A percentile compares a stretch with the other conserved stretches of the same genome.
These are phyloP conservation scores for Arachnopeziza araneosa DNA, from an alignment of 2,329 filamentous ascomycete genomes.

Conservation along the genomic window DNA sequence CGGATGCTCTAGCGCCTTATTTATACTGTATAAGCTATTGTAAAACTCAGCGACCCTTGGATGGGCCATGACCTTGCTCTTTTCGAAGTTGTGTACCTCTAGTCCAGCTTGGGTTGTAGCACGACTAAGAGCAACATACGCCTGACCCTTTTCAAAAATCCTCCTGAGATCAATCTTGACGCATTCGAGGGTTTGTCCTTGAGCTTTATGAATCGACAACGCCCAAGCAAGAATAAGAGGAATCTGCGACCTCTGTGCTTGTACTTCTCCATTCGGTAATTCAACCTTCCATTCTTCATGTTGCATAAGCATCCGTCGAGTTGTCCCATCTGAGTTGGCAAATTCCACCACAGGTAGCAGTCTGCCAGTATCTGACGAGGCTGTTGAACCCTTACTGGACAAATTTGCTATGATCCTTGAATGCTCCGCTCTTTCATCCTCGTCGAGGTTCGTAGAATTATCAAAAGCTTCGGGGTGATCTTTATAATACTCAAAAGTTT, in stretches of 20 bases:
- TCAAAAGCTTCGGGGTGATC: slow-evolving; percentile 52
- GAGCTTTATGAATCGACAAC: slow-evolving; percentile 94
- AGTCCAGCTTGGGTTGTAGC: slow-evolving; percentile 83
- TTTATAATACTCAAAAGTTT: slow-evolving; percentile 52
- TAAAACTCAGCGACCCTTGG: slow-evolving; percentile 83
- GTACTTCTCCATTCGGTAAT: slow-evolving; percentile 88
- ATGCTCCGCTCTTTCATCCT: slow-evolving; percentile 36
- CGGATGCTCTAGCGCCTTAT: slow-evolving; percentile 38
- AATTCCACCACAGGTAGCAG: slow-evolving; percentile 85
- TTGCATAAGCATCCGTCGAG: slow-evolving; percentile 71
- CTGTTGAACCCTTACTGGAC: slow-evolving; percentile 31
- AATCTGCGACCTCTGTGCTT: slow-evolving; percentile 76
- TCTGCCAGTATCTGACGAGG: slow-evolving; percentile 40
- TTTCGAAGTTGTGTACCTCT: slow-evolving; percentile 84
- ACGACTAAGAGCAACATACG: slow-evolving; percentile 92
- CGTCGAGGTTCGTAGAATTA: slow-evolving; percentile 38
- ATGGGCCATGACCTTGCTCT: slow-evolving; percentile 90
- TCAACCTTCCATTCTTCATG: slow-evolving; percentile 96
- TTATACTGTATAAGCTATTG: slow-evolving; percentile 69
- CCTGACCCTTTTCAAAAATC: slow-evolving; percentile 96
- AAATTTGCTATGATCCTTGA: slow-evolving; percentile 39
- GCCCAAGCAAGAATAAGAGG: slow-evolving; percentile 96
- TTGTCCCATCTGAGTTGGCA: slow-evolving; percentile 68
- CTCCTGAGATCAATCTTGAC: slow-evolving; percentile 91
- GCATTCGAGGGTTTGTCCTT: slow-evolving; percentile 81